Evolutionary conservation across 2,329 filamentous ascomycete species (phyloP), one percentile per base, ranked within the genome.

Genomic region (Venturia carpophila): DNA sequence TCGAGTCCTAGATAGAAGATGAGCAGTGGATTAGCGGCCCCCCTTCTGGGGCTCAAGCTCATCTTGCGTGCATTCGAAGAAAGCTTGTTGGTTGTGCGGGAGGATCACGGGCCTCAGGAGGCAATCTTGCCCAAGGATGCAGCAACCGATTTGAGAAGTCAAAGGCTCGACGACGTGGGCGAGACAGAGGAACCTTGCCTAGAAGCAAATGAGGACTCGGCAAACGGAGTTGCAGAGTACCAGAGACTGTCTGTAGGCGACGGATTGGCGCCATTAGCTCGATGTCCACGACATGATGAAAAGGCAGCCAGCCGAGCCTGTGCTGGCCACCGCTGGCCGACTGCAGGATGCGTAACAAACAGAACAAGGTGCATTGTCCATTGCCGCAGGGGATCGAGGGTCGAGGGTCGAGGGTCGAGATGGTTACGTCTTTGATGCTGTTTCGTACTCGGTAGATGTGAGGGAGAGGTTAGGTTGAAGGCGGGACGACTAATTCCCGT

Each of bases 381-480:
- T 5, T 7, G 37, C 37, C 17, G 3, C n/a, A n/a, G n/a, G n/a
- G n/a, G n/a, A n/a, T n/a, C n/a, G n/a, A n/a, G n/a, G n/a, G n/a
- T n/a, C n/a, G n/a, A 27, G 15, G 52, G 15, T 58, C 37, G 27
- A n/a, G 52, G 15, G 52, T 34, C 17, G 17, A 37, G 15, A n/a
- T n/a, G 52, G 52, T 58, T 58, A 39, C 52, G 52, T 58, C 52
- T 37, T 37, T 21, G 30, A 58, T 58, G 52, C 37, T 58, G 52
- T n/a, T 30, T 34, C n/a, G n/a, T n/a, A n/a, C n/a, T n/a, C n/a
- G n/a, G n/a, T n/a, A n/a, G n/a, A n/a, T n/a, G n/a, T n/a, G n/a
- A 15, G 30, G n/a, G 52, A 58, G 27, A 37, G 19, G 21, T 52
- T 21, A 34, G 30, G 52, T 37, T 39, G 47, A n/a, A 52, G 9